Percentiles rank a stretch among this genome's conserved stretches.
These are phyloP conservation scores for Trypanosoma theileri DNA, from an alignment of 208 protist species.

Conservation along the genomic window DNA sequence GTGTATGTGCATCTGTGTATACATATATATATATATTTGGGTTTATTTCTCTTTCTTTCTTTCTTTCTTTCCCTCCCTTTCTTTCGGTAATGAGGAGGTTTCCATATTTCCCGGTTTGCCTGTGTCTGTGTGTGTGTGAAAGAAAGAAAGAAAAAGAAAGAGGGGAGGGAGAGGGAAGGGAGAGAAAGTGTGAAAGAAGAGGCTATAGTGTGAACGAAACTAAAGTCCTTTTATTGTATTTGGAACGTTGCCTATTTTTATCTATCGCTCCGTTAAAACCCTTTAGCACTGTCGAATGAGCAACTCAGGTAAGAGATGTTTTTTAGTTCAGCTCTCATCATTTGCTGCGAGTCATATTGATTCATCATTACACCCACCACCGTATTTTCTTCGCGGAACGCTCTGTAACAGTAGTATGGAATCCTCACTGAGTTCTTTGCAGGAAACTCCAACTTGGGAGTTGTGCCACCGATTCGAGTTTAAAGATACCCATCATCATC, in stretches of 20 bases:
- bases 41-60: no score
- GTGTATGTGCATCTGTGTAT: no score
- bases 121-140: background rate
- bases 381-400: slow-evolving; percentile 21
- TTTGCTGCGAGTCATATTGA: slow-evolving; percentile 23
- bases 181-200: background rate
- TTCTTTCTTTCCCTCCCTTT: no score
- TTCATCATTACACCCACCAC: slow-evolving; percentile 4
- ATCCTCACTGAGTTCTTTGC: background rate
- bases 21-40: no score
- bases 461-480: slow-evolving; percentile 8
- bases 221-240: background rate
- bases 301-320: background rate
- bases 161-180: background rate
- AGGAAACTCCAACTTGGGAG: slow-evolving; percentile 1
- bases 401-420: slow-evolving; percentile 3
- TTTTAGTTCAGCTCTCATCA: slow-evolving; percentile 13
- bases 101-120: no score
- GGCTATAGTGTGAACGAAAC: background rate
- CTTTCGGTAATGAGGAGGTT: no score
- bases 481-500: background rate
- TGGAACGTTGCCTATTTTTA: no score
- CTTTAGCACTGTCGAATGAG: background rate
- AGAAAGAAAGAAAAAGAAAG: background rate
- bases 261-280: no score